A percentile compares a stretch with the other conserved stretches of the same genome.
These are phyloP conservation scores for Ophiostoma montium DNA, from an alignment of 2,329 filamentous ascomycete species.

Conservation along the genomic window DNA sequence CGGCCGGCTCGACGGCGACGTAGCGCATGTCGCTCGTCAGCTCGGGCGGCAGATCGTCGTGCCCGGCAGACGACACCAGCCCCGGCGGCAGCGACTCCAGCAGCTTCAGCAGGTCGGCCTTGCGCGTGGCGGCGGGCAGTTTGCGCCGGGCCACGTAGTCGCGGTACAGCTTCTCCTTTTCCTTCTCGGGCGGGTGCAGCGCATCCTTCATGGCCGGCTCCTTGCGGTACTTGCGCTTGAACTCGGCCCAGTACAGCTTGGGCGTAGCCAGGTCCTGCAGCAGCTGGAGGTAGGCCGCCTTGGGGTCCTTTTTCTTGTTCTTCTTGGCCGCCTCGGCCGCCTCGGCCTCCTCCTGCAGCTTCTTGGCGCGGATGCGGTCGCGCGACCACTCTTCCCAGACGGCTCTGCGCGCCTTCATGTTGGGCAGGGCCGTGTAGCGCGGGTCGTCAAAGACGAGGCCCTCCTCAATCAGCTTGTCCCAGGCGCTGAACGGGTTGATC, in stretches of 20 bases:
- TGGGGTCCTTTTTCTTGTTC: constrained; percentile 65
- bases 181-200: constrained; percentile 51
- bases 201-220: constrained; percentile 68
- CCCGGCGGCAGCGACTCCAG: constrained; percentile 46
- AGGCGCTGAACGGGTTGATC: constrained; percentile 78
- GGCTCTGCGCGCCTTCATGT: constrained; percentile 67
- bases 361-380: constrained; percentile 60
- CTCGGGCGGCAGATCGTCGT: constrained; percentile 42
- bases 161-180: constrained; percentile 66
- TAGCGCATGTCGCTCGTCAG: constrained; percentile 55
- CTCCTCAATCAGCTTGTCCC: constrained; percentile 80
- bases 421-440: constrained; percentile 71
- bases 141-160: constrained; percentile 58
- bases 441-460: constrained; percentile 70
- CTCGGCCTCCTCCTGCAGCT: constrained; percentile 28
- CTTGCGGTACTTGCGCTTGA: constrained; percentile 78
- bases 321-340: too few species aligned
- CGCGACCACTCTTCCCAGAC: constrained; percentile 75
- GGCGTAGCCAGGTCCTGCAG: constrained; percentile 70
- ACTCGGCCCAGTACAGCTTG: constrained; percentile 96
- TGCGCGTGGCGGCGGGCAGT: constrained; percentile 49
- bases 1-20: constrained; percentile 46
- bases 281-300: constrained; percentile 68
- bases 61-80: constrained; percentile 34
- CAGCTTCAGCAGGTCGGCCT: constrained; percentile 52